Conservation (phyloP, 805 yeast species). For the Wickerhamiella parazyma region DNA sequence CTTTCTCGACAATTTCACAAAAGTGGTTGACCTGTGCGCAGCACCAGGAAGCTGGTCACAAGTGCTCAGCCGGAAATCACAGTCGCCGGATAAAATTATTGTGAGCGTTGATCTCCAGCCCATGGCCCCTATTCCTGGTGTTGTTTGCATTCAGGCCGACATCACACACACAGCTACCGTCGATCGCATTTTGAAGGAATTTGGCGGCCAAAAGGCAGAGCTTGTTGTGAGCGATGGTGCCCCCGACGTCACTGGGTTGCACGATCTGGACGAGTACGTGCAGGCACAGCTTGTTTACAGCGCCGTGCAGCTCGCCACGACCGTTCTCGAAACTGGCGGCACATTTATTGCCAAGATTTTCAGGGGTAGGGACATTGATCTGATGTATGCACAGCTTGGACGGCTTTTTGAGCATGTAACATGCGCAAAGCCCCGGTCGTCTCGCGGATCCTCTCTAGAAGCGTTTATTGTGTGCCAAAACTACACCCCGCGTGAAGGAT, state of each 20-base stretch:
- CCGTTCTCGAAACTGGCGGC: conserved; percentile 80
- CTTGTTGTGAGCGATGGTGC: conserved; percentile 97
- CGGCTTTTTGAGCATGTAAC: conserved; percentile 71
- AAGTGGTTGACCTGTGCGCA: conserved; percentile 82
- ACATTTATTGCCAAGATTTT: conserved; percentile 91
- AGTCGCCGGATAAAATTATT: conserved; percentile 42
- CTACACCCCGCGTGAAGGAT: conserved; percentile 67
- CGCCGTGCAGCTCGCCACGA: conserved; percentile 83
- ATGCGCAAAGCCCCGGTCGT: conserved; percentile 93
- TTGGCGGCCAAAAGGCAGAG: conserved; percentile 89
- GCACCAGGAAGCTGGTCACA: conserved; percentile 85
- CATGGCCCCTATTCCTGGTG: conserved; percentile 91
- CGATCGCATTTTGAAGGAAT: conserved; percentile 55
- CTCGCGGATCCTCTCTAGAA: conserved; percentile 88
- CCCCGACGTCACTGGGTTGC: conserved; percentile 95
- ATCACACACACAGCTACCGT: conserved; percentile 92
- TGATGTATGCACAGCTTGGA: conserved; percentile 85
- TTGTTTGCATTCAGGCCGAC: conserved; percentile 85
- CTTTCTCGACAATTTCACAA: conserved; percentile 50
- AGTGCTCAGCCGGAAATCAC: conserved; percentile 58
- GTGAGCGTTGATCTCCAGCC: conserved; percentile 96
- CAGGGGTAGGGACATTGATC: conserved; percentile 89
- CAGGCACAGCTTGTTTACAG: conserved; percentile 89
- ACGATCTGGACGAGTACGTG: conserved; percentile 90
- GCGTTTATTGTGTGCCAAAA: conserved; percentile 88